Percentiles rank a stretch among this genome's conserved stretches.
phyloP scores from a whole-genome alignment of 2,329 filamentous ascomycete genomes.

The Fusarium ramigenum region DNA sequence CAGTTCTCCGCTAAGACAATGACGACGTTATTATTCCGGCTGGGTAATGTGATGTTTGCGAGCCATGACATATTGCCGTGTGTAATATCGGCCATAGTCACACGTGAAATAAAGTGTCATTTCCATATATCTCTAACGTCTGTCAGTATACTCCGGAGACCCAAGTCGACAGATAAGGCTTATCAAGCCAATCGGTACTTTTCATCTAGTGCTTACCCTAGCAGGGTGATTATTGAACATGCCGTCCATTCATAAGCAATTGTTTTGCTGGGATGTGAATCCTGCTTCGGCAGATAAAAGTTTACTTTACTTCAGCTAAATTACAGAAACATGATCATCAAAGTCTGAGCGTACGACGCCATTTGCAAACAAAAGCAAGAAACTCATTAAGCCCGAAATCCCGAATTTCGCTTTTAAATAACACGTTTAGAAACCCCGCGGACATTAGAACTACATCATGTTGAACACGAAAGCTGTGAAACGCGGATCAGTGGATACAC shows the following conservation, averaged over 20 bases:
- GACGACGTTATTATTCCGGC: rapidly evolving
- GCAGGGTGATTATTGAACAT: background rate
- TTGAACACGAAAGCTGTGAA: background rate
- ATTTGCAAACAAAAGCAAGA: background rate
- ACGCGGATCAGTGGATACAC: background rate
- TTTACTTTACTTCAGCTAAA: background rate
- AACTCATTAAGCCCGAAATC: background rate
- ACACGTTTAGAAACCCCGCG: background rate
- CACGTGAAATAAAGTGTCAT: background rate
- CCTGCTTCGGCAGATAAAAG: background rate
- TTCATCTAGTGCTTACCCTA: background rate
- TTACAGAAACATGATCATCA: background rate
- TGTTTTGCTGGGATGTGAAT: background rate
- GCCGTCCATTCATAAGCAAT: background rate
- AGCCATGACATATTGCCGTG: background rate
- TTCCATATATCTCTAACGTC: background rate
- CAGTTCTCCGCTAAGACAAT: too few species aligned
- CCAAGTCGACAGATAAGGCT: background rate
- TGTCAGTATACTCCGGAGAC: too few species aligned
- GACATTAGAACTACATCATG: background rate
- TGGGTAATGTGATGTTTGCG: too few species aligned
- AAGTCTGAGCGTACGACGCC: background rate
- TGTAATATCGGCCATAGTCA: background rate
- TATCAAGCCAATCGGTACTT: background rate
- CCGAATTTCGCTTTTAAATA: background rate